Base-by-base conservation (phyloP, 2,329 filamentous ascomycete genomes). In the Colletotrichum euphorbiae region DNA sequence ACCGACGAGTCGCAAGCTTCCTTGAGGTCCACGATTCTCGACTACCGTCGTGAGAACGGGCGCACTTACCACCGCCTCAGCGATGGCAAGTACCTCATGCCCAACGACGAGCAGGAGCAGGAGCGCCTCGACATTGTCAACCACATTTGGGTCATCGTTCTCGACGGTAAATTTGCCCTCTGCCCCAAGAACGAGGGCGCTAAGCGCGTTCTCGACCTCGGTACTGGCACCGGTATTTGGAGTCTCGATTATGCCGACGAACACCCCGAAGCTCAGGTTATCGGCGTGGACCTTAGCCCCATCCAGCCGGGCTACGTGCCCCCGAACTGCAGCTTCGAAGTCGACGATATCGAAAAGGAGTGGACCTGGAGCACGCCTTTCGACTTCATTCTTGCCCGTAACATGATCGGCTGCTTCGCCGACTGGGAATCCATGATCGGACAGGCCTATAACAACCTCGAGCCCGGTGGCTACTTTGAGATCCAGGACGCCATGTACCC, bases 371-470 rank as follows among this genome's bases (percentile, higher is more conserved):
- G 62, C 1, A 28, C 43, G 19, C 52, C 51, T 1, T 70, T 80
- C 42, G 79, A 81, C 62, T 79, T 75, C 54, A 77, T 80, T 46
- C 73, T 78, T 54, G 69, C 66, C 19, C 74, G 78, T 40, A 74
- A 75, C 61, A 74, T 80, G 72, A 72, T 71, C 4, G 75, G 73
- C 11, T 72, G 71, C 38, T 74, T 80, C 56, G 8, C 59, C 9
- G 70, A 75, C 52, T 75, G 71, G 71, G 50, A 67, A 1, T 48
- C 31, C 0, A 67, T 72, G 46, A 69, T 73, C 28, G 58, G 69
- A 3, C 65, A 72, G 40, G 67, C 72, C 1, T 76, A 69, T 38
- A 62, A 71, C 24, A 62, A 71, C 57, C 71, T 80, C 45, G 74
- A 77, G 57, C 74, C 78, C 3, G 76, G 74, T 38, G 77, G 78